These are phyloP conservation scores for Xylaria flabelliformis DNA, from an alignment of 495 filamentous ascomycete genomes.

Conservation along the genomic window DNA sequence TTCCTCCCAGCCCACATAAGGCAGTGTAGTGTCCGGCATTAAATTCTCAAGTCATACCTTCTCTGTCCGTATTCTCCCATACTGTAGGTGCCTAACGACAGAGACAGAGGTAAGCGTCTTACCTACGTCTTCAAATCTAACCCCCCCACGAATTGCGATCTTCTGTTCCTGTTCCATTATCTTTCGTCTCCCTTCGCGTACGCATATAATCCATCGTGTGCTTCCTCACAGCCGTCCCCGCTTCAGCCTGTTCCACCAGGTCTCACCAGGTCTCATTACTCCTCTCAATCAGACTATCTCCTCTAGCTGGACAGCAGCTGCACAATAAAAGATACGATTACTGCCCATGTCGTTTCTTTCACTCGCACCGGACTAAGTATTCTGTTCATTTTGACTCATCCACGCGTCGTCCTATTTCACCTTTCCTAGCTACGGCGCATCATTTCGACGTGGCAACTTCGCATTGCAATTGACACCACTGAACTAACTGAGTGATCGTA, in stretches of 20 bases:
- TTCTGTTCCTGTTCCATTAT: not conserved
- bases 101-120: not conserved
- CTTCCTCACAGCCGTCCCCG: not conserved
- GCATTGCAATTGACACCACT: not conserved
- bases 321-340: slow-evolving; percentile 14
- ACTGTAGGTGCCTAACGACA: not conserved
- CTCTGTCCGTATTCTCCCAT: not conserved
- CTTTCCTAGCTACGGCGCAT: not conserved
- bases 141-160: not conserved
- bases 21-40: too few species aligned
- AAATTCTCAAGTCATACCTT: not conserved
- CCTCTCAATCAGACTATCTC: not conserved
- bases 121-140: not conserved
- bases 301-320: not conserved
- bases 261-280: not conserved
- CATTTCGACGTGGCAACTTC: not conserved
- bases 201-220: not conserved
- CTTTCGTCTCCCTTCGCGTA: not conserved
- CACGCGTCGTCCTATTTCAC: not conserved
- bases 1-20: not conserved
- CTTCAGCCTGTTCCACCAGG: not conserved
- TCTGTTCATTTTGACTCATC: not conserved
- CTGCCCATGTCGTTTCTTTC: not conserved
- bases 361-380: not conserved
- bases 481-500: not conserved